A percentile compares a stretch with the other conserved stretches of the same genome.
Evolutionary conservation across 1,139 yeast genomes (phyloP).

Genomic region (Diutina siamensis): DNA sequence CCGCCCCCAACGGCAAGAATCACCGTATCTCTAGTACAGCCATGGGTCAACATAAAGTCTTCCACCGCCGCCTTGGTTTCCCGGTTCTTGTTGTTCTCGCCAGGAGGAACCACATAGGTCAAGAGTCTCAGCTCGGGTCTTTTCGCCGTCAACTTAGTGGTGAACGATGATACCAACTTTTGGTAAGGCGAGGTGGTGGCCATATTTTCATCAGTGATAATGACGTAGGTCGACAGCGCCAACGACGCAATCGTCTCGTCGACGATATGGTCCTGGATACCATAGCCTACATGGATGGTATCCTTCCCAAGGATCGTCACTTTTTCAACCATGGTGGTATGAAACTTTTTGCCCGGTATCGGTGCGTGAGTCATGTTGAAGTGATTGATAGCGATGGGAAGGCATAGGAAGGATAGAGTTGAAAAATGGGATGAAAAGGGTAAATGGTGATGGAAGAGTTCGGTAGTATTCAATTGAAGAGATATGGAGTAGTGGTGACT

Average conservation of each 20-base stretch:
- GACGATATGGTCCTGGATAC: conserved; percentile 67
- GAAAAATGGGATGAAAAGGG: no score
- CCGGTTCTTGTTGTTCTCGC: conserved; percentile 84
- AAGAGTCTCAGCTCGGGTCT: conserved; percentile 52
- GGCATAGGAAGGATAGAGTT: not conserved
- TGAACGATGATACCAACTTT: conserved; percentile 24
- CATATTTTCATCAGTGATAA: conserved; percentile 80
- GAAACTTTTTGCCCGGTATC: not conserved
- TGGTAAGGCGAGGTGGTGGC: conserved; percentile 53
- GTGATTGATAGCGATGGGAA: not conserved
- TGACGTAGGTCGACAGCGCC: conserved; percentile 82
- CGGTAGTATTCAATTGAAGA: no score
- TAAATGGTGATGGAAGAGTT: no score
- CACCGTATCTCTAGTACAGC: conserved; percentile 94
- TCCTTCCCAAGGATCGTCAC: conserved; percentile 73
- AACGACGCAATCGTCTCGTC: conserved; percentile 49
- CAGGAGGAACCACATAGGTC: conserved; percentile 74
- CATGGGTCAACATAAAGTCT: conserved; percentile 72
- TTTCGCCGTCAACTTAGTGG: conserved; percentile 16
- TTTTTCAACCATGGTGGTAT: conserved; percentile 15
- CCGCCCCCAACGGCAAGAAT: conserved; percentile 97
- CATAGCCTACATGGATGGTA: conserved; percentile 84
- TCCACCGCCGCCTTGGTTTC: conserved; percentile 88
- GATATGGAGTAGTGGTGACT: no score
- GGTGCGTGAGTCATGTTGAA: not conserved